These are phyloP conservation scores for Fusarium sororula DNA, from an alignment of 2,329 filamentous ascomycete species.

Conservation along the genomic window DNA sequence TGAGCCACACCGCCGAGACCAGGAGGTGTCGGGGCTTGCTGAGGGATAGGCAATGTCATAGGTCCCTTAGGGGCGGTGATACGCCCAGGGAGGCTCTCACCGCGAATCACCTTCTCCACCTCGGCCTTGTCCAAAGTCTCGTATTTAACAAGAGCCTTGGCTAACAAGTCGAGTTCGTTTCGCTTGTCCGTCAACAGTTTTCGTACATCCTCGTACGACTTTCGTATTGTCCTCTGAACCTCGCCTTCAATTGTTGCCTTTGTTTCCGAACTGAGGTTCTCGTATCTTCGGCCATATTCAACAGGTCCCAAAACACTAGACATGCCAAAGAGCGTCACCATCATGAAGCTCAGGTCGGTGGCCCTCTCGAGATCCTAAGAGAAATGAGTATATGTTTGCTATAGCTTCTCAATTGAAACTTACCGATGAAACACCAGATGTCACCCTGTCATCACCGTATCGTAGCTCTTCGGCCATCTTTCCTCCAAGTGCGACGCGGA, in stretches of 20 bases:
- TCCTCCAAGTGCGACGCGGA: constrained; percentile 84
- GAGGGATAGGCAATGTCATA: constrained; percentile 51
- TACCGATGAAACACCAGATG: constrained; percentile 84
- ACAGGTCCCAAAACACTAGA: constrained; percentile 88
- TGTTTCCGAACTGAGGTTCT: constrained; percentile 83
- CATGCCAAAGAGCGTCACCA: constrained; percentile 93
- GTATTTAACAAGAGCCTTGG: constrained; percentile 90
- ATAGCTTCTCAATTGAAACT: constrained; percentile 46
- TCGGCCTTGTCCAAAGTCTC: constrained; percentile 91
- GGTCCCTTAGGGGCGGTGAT: constrained; percentile 63
- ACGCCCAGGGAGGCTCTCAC: constrained; percentile 80
- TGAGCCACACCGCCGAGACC: constrained; percentile 48
- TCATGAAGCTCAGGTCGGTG: constrained; percentile 82
- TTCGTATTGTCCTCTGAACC: constrained; percentile 84
- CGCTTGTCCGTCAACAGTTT: constrained; percentile 78
- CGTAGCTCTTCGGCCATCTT: constrained; percentile 92
- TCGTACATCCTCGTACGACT: constrained; percentile 78
- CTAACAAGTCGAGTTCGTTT: constrained; percentile 86
- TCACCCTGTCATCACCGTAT: constrained; percentile 90
- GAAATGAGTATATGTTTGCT: constrained; percentile 39
- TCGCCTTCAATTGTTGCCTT: constrained; percentile 88
- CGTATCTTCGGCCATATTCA: constrained; percentile 84
- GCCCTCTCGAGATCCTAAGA: constrained; percentile 81
- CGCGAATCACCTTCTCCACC: constrained; percentile 88
- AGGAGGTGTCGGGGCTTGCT: constrained; percentile 47